phyloP scores from a whole-genome alignment of 2,329 filamentous ascomycete genomes.

The Aspergillus pseudoglaucus region DNA sequence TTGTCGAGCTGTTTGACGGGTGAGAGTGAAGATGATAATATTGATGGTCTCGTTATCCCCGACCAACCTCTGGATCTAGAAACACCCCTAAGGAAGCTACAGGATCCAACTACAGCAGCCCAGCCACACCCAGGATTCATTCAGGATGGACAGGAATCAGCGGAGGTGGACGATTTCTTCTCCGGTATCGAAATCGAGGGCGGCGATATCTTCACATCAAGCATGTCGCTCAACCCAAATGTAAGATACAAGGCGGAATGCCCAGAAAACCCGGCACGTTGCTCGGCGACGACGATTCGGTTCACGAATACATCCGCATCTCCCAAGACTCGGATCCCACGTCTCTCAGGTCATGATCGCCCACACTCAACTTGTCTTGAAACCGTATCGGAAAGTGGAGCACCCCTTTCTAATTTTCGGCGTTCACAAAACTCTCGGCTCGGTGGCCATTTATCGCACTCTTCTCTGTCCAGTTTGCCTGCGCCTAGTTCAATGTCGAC shows the following conservation, averaged over 20 bases:
- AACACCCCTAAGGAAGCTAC: constrained; percentile 67
- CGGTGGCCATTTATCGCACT: constrained; percentile 59
- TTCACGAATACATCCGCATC: constrained; percentile 73
- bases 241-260: constrained; percentile 74
- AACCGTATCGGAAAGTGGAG: constrained; percentile 85
- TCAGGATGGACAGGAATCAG: constrained; percentile 12
- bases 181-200: constrained; percentile 80
- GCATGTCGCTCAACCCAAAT: constrained; percentile 82
- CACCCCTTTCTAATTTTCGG: constrained; percentile 57
- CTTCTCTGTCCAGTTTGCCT: constrained; percentile 59
- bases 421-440: constrained; percentile 59
- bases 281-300: constrained; percentile 74
- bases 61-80: constrained; percentile 76
- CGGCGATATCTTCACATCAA: constrained; percentile 74
- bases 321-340: constrained; percentile 65
- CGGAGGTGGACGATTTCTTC: constrained; percentile 66
- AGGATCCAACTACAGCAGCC: constrained; percentile 37
- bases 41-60: constrained; percentile 83
- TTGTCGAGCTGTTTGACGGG: constrained; percentile 83
- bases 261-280: constrained; percentile 61
- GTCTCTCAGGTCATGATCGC: constrained; percentile 65
- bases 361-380: constrained; percentile 69
- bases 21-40: constrained; percentile 88
- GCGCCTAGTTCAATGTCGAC: constrained; percentile 56
- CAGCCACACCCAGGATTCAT: constrained; percentile 26